Evolutionary conservation across 257 asterid genomes (phyloP).

Genomic region (Gentiana straminea): DNA sequence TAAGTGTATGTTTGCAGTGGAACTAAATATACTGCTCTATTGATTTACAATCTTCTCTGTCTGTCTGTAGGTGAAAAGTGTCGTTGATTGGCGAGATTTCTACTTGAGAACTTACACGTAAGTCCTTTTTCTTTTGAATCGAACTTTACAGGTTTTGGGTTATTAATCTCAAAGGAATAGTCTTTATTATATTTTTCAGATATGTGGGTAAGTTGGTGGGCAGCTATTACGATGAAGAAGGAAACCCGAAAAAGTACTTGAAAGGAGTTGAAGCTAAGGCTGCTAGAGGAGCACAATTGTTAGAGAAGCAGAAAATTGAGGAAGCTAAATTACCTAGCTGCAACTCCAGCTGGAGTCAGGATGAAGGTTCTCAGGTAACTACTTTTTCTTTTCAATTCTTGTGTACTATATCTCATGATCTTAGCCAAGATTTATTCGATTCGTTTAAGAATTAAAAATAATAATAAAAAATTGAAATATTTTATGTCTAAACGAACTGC

Average conservation of each 20-base stretch:
- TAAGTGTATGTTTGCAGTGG: no score
- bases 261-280: constrained; percentile 91
- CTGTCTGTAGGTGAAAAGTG: constrained; percentile 58
- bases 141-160: no score
- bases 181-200: constrained; percentile 19
- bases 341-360: constrained; percentile 88
- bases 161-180: no score
- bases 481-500: no score
- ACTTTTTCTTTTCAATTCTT: not conserved
- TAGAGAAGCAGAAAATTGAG: constrained; percentile 75
- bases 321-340: constrained; percentile 73
- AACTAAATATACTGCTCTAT: no score
- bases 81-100: constrained; percentile 92
- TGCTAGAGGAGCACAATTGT: constrained; percentile 86
- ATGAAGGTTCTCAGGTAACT: constrained; percentile 85
- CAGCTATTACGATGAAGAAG: constrained; percentile 63
- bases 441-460: no score
- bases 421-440: no score
- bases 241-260: constrained; percentile 71
- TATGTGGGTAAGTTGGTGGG: constrained; percentile 74
- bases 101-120: constrained; percentile 64
- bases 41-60: no score
- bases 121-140: constrained; percentile 10
- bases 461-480: no score
- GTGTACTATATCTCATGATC: no score